Percentiles rank a stretch among this genome's conserved stretches.
These are phyloP conservation scores for Carex pumila DNA, from an alignment of 176 grass and related monocot genomes.

Conservation along the genomic window DNA sequence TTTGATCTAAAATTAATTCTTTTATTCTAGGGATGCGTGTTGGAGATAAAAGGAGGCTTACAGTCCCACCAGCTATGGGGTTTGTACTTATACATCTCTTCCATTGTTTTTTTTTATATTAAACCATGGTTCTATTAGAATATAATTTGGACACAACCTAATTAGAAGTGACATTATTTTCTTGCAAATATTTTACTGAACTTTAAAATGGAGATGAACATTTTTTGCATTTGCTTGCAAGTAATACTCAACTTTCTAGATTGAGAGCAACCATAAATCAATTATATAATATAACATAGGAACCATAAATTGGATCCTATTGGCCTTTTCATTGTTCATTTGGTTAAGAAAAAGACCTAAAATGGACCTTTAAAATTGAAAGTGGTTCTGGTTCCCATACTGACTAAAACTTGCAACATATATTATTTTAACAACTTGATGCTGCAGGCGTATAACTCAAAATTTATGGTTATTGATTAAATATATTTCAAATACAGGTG, in stretches of 20 bases:
- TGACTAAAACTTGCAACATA: background rate
- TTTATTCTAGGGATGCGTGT: constrained; percentile 67
- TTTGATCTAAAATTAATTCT: background rate
- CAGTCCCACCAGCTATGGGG: constrained; percentile 79
- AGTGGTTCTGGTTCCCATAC: background rate
- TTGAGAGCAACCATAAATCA: background rate
- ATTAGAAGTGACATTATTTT: background rate
- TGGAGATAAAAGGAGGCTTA: constrained; percentile 88
- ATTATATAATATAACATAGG: background rate
- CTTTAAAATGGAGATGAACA: background rate
- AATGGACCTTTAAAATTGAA: background rate
- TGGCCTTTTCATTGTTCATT: background rate
- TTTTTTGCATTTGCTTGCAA: background rate
- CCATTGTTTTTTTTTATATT: background rate
- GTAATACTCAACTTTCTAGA: background rate
- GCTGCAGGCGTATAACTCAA: background rate
- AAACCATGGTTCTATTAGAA: background rate
- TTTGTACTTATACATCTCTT: constrained; percentile 19
- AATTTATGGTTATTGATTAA: background rate
- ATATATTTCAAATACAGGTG: background rate
- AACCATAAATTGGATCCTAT: background rate
- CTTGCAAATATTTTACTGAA: background rate
- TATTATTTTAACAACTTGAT: background rate
- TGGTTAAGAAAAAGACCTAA: background rate
- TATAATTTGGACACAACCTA: background rate